A percentile compares a stretch with the other conserved stretches of the same genome.
Conservation (phyloP, 2,329 filamentous ascomycete species). For the Xylaria sp. region DNA sequence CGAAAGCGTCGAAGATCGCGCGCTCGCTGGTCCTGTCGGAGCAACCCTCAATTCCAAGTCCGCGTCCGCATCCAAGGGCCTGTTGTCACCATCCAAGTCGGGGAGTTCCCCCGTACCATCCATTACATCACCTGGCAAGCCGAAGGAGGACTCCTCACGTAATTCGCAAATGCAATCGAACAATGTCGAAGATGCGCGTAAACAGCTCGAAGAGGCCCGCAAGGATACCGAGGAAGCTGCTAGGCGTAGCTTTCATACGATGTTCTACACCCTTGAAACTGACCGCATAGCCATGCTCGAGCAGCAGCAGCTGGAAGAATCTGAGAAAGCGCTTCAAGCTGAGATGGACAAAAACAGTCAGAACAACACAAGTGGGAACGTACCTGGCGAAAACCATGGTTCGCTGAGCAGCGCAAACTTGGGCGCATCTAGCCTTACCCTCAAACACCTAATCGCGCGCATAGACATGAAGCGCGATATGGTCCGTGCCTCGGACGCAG, state of each 20-base stretch:
- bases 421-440: slow-evolving; percentile 87
- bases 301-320: slow-evolving; percentile 93
- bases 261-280: slow-evolving; percentile 93
- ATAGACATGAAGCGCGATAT: slow-evolving; percentile 90
- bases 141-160: slow-evolving; percentile 45
- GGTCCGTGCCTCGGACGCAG: slow-evolving; percentile 87
- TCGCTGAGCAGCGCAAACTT: slow-evolving; percentile 90
- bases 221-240: slow-evolving; percentile 85
- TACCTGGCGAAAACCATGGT: slow-evolving; percentile 65
- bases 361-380: slow-evolving; percentile 44
- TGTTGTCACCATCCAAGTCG: slow-evolving; percentile 65
- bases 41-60: slow-evolving; percentile 46
- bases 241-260: slow-evolving; percentile 82
- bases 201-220: slow-evolving; percentile 87
- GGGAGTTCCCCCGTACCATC: slow-evolving; percentile 62
- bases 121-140: slow-evolving; percentile 56
- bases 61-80: slow-evolving; percentile 47
- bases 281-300: slow-evolving; percentile 96
- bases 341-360: slow-evolving; percentile 72
- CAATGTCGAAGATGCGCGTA: slow-evolving; percentile 80
- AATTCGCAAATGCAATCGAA: slow-evolving; percentile 47
- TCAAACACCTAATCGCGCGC: slow-evolving; percentile 93
- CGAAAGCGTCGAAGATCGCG: slow-evolving; percentile 33
- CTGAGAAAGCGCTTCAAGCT: slow-evolving; percentile 90
- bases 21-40: slow-evolving; percentile 30